Evolutionary conservation across 768 basidiomycete species (phyloP).

Genomic region (Infundibulicybe gibba): DNA sequence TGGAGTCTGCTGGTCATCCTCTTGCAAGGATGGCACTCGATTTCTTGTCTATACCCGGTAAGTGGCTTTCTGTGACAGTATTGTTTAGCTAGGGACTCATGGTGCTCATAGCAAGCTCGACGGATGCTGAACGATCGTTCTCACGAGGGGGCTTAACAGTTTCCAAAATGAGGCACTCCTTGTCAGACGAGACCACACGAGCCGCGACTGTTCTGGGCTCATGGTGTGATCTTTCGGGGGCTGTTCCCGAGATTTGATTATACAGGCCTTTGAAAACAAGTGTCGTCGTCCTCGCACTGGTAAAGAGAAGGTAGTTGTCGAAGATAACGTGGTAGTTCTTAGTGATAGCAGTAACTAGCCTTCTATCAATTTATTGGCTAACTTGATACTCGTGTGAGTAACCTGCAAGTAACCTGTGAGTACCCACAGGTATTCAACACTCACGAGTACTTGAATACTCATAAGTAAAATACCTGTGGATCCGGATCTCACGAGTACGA

Average conservation of each 20-base stretch:
- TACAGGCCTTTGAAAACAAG: not conserved
- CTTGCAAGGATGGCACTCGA: not conserved
- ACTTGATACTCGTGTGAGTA: not conserved
- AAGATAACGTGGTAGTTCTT: not conserved
- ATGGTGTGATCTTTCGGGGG: not conserved
- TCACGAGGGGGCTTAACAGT: not conserved
- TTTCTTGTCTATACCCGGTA: not conserved
- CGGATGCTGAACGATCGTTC: not conserved
- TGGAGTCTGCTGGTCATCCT: not conserved
- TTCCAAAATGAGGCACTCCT: not conserved
- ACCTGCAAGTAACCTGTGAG: not conserved
- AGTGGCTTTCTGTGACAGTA: not conserved
- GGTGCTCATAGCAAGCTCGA: not conserved
- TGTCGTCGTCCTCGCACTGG: not conserved
- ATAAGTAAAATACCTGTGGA: conserved; percentile 7
- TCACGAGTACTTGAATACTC: conserved; percentile 1
- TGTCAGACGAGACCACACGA: not conserved
- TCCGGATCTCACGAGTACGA: conserved; percentile 8
- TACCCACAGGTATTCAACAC: conserved; percentile 4
- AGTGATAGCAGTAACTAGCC: not conserved
- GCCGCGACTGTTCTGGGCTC: not conserved
- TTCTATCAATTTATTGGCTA: not conserved
- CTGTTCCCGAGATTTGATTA: not conserved
- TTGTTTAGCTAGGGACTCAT: no score
- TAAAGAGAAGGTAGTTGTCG: not conserved